Conservation (phyloP, 176 grass and related monocot species). For the Zizania latifolia region DNA sequence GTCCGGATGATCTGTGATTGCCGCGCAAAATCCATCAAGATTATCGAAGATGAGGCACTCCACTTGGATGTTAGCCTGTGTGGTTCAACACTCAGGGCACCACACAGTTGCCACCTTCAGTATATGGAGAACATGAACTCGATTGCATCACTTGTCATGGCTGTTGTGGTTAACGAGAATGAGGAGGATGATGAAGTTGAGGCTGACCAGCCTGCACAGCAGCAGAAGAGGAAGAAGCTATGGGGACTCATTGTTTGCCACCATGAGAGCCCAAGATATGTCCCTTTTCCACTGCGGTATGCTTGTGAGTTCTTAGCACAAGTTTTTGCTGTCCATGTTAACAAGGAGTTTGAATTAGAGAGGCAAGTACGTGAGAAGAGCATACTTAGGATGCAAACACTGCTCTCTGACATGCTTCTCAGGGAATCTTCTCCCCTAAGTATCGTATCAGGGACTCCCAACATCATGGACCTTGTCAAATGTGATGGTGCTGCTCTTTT, state of each 20-base stretch:
- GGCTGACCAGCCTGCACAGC: constrained; percentile 37
- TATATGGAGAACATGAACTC: constrained; percentile 99
- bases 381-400: constrained; percentile 74
- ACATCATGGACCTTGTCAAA: constrained; percentile 89
- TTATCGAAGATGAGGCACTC: constrained; percentile 62
- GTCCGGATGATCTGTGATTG: constrained; percentile 93
- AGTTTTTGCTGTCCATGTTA: constrained; percentile 91
- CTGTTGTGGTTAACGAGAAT: constrained; percentile 68
- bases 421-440: constrained; percentile 68
- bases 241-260: constrained; percentile 95
- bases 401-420: constrained; percentile 76
- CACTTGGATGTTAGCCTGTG: constrained; percentile 73
- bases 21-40: constrained; percentile 53
- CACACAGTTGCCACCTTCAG: constrained; percentile 86
- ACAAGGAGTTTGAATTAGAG: constrained; percentile 83
- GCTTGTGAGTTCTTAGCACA: constrained; percentile 91
- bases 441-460: constrained; percentile 69
- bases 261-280: constrained; percentile 77
- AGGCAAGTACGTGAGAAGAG: constrained; percentile 86
- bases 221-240: constrained; percentile 61
- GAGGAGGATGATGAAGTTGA: constrained; percentile 43
- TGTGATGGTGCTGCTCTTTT: constrained; percentile 82
- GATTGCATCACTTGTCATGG: constrained; percentile 89
- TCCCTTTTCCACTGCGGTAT: constrained; percentile 94
- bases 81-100: constrained; percentile 74